Evolutionary conservation across 345 rosid genomes (phyloP).

Genomic region (Salix brachista): DNA sequence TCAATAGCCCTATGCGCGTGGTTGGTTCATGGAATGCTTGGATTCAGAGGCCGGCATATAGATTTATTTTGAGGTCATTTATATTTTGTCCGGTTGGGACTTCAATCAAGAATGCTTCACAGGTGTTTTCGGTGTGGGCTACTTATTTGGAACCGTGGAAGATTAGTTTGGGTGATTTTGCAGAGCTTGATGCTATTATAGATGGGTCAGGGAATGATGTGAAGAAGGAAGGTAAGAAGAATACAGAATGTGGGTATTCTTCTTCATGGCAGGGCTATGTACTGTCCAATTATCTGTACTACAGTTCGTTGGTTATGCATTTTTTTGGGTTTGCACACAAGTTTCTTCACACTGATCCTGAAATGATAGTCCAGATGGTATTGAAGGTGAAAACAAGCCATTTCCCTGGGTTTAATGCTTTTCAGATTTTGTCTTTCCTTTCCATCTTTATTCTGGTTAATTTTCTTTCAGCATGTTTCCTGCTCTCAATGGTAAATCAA

Average conservation of each 20-base stretch:
- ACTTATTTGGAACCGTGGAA: slow-evolving; percentile 81
- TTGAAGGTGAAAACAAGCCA: slow-evolving; percentile 52
- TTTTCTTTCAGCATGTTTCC: background rate
- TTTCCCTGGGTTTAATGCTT: slow-evolving; percentile 3
- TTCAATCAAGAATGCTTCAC: slow-evolving; percentile 75
- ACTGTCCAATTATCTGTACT: slow-evolving; percentile 76
- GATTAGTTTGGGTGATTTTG: slow-evolving; percentile 54
- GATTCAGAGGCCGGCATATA: slow-evolving; percentile 76
- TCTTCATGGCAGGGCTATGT: slow-evolving; percentile 67
- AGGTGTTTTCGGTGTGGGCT: slow-evolving; percentile 79
- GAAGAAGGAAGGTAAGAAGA: slow-evolving; percentile 32
- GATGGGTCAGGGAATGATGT: slow-evolving; percentile 41
- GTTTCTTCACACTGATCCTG: slow-evolving; percentile 88
- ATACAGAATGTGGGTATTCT: slow-evolving; percentile 45
- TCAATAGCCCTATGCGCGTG: slow-evolving; percentile 29
- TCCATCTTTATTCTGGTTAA: background rate
- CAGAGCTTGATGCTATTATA: slow-evolving; percentile 47
- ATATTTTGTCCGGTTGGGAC: slow-evolving; percentile 69
- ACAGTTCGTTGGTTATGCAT: slow-evolving; percentile 88
- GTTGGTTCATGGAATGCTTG: slow-evolving; percentile 61
- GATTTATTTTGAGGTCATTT: slow-evolving; percentile 74
- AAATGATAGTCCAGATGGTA: slow-evolving; percentile 71
- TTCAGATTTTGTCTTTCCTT: background rate
- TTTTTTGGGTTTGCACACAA: slow-evolving; percentile 92
- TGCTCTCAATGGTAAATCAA: background rate